Base-by-base conservation (phyloP, 331 rosid genomes). In the Stylosanthes scabra region DNA sequence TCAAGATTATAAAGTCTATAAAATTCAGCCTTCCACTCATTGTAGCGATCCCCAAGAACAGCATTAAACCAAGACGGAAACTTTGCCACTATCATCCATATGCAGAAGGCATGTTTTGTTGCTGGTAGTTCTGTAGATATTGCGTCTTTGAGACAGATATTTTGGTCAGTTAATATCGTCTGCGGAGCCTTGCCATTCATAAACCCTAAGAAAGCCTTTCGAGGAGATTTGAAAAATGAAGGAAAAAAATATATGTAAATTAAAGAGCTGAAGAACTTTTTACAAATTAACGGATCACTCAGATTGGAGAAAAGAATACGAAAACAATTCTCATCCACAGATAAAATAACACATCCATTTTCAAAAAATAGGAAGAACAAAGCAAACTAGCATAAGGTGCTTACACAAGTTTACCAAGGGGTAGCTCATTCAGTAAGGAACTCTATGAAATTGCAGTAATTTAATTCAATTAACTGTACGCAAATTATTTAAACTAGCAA, bases 61-160 rank as follows among this genome's bases (percentile, higher is more conserved):
- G 96, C 97, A 88, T 92, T 93, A 83, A 91, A 93, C 98, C 98
- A 93, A 51, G 98, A 93, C 31, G 97, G 97, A 84, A 93, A 93
- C 80, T 93, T 93, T 7, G 95, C 97, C 74, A 89, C 97, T 75
- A 93, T 93, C 98, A 91, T 91, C 97, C 98, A 93, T 81, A 93
- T 88, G 83, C 98, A 93, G 71, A 93, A 89, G 13, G 91, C 96
- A 66, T 93, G 98, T 66, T 91, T 91, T 46, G 93, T 82, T 68
- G 88, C 59, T 9, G 95, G 91, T 83, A 93, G 77, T 81, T 91
- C 98, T 68, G 80, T 74, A 74, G 89, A 71, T 74, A 93, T 78
- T 78, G 96, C 98, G 74, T 91, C 98, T 85, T 93, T 93, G 70
- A 93, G 97, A 84, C 92, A 89, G 83, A 78, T 70, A 71, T 86